Base-by-base conservation (phyloP, 164 flowering plant species). In the Liriodendron chinense region DNA sequence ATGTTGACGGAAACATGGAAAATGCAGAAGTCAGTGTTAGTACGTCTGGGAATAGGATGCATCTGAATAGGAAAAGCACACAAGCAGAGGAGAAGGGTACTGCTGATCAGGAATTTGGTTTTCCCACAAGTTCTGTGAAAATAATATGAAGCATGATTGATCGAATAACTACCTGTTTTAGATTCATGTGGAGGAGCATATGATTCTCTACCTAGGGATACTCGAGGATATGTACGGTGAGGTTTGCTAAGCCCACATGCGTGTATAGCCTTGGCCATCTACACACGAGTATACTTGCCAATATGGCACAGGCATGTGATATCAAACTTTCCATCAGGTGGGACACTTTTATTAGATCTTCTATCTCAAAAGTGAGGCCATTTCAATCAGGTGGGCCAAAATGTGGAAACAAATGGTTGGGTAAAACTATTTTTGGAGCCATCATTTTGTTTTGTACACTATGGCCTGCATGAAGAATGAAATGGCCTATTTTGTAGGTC, bases 1-100 rank as follows among this genome's bases (percentile, higher is more conserved):
- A 78, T 71, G 71, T 47, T n/a, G 62, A 48, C 24, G 71, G 20
- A 56, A 18, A 71, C 66, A 43, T 24, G 23, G 75, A 78, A 47
- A 71, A 56, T 75, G 70, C 59, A 56, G 73, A 72, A 16, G 69
- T 47, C 49, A 80, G 48, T 28, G 21, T 56, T 21, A 43, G n/a
- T 18, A 47, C 43, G 48, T 34, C 68, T 2, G 76, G 61, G 23
- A 64, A 50, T 65, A 72, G 25, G 9, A 25, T 68, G 48, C 63
- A 59, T 14, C 10, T 34, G 25, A 72, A 75, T 47, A 25, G 4
- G 24, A 70, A 63, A 18, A 22, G 23, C 6, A 74, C 16, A 50
- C 28, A 75, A 69, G 34, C 21, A 48, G 72, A 72, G 64, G 75
- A 75, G 49, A 62, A 74, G 59, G 78, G 76, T 77, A 65, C 28